Base-by-base conservation (phyloP, 805 yeast species). In the Wilhelminamyces savonicus region DNA sequence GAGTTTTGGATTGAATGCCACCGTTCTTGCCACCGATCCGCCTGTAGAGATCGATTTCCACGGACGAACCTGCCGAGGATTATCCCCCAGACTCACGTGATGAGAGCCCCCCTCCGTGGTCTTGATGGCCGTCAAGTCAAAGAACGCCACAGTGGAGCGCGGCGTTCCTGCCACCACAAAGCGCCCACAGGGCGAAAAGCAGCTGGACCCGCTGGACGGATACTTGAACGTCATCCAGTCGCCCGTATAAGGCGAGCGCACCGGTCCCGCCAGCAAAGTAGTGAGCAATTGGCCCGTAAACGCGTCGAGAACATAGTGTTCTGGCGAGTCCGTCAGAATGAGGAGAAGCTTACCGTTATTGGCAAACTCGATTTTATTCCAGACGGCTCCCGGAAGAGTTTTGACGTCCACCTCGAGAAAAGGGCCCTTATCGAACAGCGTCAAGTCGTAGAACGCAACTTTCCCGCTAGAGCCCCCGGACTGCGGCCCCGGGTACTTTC, bases 311-410 rank as follows among this genome's bases (percentile, higher is more conserved):
- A 87, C 55, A 30, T 78, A 61, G 48, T 82, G 87, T 23, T 53
- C 57, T 24, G 58, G 54, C 4, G 75, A 69, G 17, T 69, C 69
- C 4, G 78, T 71, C 4, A 75, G 71, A 3, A 86, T 52, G 7
- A 84, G 56, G 6, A 88, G 39, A 36, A 65, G 60, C 43, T 77
- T 78, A 16, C 88, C 88, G 47, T 77, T 78, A 46, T 84, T 84
- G 9, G 94, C 76, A 50, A 87, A 84, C 52, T 85, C 94, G 14
- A 84, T 37, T 41, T 77, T 78, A 19, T 69, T 67, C 81, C 88
- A 80, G 2, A 39, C 36, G 35, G 48, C 52, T 15, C 50, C 52
- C 2, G 46, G 39, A 13, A 29, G 18, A 4, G 37, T 39, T 12
- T 49, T 41, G 27, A 58, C 31, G 11, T 39, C 24, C 9, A 41